These are phyloP conservation scores for Coriolopsis trogii DNA, from an alignment of 1,284 basidiomycete genomes.

Conservation along the genomic window DNA sequence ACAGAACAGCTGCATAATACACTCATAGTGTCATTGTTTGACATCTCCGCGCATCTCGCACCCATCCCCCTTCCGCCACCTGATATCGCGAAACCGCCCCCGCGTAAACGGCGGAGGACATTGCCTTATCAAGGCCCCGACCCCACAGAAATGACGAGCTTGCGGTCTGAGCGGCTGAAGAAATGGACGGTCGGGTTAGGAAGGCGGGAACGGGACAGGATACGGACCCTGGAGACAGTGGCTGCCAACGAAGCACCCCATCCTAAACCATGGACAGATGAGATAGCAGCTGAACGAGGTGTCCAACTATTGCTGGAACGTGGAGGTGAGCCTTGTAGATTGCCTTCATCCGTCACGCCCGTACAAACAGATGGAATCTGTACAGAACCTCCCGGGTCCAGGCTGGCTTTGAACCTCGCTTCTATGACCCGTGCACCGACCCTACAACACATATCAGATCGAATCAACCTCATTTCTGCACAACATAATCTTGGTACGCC, in stretches of 20 bases:
- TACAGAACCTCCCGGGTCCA: conserved; percentile 70
- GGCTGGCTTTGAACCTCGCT: conserved; percentile 68
- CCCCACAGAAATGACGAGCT: conserved; percentile 49
- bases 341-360: neutral
- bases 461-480: conserved; percentile 78
- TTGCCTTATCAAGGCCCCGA: conserved; percentile 71
- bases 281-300: conserved; percentile 71
- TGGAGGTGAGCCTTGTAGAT: conserved; percentile 61
- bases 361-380: neutral
- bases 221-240: conserved; percentile 51
- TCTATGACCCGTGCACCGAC: conserved; percentile 70
- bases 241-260: conserved; percentile 32
- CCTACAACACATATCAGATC: conserved; percentile 75
- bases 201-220: conserved; percentile 70
- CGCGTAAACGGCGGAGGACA: conserved; percentile 69
- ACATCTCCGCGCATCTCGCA: conserved; percentile 70
- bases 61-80: conserved; percentile 61
- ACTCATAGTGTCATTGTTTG: conserved; percentile 78
- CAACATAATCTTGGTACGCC: conserved; percentile 71
- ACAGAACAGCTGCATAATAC: conserved; percentile 80
- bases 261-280: conserved; percentile 56
- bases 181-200: conserved; percentile 74
- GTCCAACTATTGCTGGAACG: conserved; percentile 64
- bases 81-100: conserved; percentile 61
- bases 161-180: conserved; percentile 69